Evolutionary conservation across 2,329 filamentous ascomycete species (phyloP).

Genomic region (Trichoderma sp.): DNA sequence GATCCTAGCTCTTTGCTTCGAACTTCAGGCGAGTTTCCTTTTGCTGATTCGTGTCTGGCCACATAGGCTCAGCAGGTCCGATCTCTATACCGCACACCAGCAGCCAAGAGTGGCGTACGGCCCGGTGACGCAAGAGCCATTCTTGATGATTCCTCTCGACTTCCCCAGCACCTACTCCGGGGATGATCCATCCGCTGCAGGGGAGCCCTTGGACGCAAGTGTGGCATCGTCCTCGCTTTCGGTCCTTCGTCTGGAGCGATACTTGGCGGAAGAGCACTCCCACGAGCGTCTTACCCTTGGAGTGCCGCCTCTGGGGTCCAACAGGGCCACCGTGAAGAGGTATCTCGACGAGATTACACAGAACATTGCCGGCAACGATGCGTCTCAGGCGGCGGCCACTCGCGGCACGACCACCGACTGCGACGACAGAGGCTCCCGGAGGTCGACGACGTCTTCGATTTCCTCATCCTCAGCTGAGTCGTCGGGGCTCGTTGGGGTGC

Average conservation of each 20-base stretch:
- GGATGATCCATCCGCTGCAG: background rate
- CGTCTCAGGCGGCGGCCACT: slow-evolving; percentile 3
- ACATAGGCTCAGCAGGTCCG: background rate
- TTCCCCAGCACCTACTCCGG: background rate
- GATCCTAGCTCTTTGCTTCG: background rate
- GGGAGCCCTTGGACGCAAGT: background rate
- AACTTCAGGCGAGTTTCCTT: too few relatives aligned
- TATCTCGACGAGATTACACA: background rate
- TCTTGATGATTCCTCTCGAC: slow-evolving; percentile 1
- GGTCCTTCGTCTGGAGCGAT: background rate
- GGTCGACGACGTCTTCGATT: background rate
- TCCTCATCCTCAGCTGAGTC: background rate
- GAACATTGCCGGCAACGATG: background rate
- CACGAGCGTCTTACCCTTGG: background rate
- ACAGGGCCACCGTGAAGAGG: slow-evolving; percentile 4
- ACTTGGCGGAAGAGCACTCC: slow-evolving; percentile 3
- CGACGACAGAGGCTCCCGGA: background rate
- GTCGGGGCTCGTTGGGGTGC: background rate
- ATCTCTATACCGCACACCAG: slow-evolving; percentile 3
- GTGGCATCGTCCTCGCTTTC: background rate
- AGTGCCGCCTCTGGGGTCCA: background rate
- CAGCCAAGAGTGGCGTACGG: background rate
- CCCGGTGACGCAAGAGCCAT: background rate
- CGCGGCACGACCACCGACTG: background rate
- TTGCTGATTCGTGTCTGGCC: background rate